Conservation (phyloP, 1,284 basidiomycete genomes). For the Leccinum laetum region DNA sequence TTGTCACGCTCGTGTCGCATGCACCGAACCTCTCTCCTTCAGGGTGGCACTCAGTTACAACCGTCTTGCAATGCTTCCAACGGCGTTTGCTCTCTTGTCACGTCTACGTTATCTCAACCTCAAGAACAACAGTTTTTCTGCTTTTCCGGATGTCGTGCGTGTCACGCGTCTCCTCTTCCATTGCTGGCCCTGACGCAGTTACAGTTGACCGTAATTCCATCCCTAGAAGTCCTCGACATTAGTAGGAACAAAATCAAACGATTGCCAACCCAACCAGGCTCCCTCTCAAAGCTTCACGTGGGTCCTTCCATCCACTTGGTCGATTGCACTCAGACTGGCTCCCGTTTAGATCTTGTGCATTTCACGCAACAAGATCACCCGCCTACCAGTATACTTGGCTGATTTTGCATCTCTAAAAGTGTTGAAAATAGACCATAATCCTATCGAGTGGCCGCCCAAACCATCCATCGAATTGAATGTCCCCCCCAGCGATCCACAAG, state of each 20-base stretch:
- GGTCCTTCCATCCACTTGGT: slow-evolving; percentile 23
- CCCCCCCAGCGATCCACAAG: slow-evolving; percentile 46
- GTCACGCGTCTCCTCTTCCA: not conserved
- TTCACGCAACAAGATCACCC: slow-evolving; percentile 81
- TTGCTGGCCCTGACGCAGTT: slow-evolving; percentile 13
- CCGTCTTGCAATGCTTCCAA: slow-evolving; percentile 77
- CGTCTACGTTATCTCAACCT: slow-evolving; percentile 92
- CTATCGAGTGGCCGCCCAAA: slow-evolving; percentile 88
- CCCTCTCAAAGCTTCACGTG: slow-evolving; percentile 78
- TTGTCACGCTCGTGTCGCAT: slow-evolving; percentile 11
- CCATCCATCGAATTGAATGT: slow-evolving; percentile 45
- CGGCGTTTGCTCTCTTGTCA: slow-evolving; percentile 75
- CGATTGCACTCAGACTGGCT: slow-evolving; percentile 11
- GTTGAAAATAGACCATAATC: slow-evolving; percentile 90
- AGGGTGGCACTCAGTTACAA: slow-evolving; percentile 92
- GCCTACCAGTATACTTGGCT: slow-evolving; percentile 78
- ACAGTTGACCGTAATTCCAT: slow-evolving; percentile 83
- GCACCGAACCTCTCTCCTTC: not conserved
- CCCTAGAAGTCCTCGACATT: slow-evolving; percentile 93
- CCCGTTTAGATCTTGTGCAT: slow-evolving; percentile 77
- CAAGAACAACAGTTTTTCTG: slow-evolving; percentile 83
- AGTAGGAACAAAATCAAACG: slow-evolving; percentile 89
- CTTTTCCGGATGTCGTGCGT: slow-evolving; percentile 87
- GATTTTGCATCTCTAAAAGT: slow-evolving; percentile 77
- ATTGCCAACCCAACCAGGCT: slow-evolving; percentile 81